Evolutionary conservation across 2,329 filamentous ascomycete genomes (phyloP).

Genomic region (Chaetothyriales sp.): DNA sequence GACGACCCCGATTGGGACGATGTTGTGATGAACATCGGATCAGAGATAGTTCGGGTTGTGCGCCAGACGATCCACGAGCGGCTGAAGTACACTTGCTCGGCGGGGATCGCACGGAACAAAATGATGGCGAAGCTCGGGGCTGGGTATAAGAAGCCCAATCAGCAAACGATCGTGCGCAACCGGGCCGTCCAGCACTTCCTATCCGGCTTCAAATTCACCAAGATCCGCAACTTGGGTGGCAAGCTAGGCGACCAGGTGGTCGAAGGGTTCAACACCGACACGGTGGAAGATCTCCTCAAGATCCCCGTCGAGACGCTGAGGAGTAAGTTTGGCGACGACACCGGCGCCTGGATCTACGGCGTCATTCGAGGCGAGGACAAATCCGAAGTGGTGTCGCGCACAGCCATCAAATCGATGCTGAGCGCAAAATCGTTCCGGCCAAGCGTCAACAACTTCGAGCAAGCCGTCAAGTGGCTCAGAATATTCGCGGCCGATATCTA

Average conservation of each 20-base stretch:
- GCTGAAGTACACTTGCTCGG: conserved; percentile 82
- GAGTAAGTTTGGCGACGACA: conserved; percentile 66
- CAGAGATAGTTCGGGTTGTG: conserved; percentile 72
- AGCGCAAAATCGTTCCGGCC: conserved; percentile 92
- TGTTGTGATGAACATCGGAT: conserved; percentile 70
- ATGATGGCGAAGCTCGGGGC: conserved; percentile 91
- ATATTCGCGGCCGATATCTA: conserved; percentile 91
- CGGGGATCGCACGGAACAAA: conserved; percentile 79
- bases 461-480: conserved; percentile 70
- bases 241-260: conserved; percentile 83
- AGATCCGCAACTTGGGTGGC: conserved; percentile 87
- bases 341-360: conserved; percentile 71
- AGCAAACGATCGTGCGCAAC: conserved; percentile 85
- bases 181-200: conserved; percentile 70
- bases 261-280: conserved; percentile 67
- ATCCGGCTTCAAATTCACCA: conserved; percentile 77
- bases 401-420: conserved; percentile 93
- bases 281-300: conserved; percentile 58
- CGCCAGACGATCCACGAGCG: conserved; percentile 53
- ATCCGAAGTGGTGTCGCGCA: conserved; percentile 79
- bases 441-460: conserved; percentile 61
- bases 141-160: conserved; percentile 81
- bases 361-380: conserved; percentile 73
- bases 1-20: conserved; percentile 94
- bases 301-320: conserved; percentile 65